Base-by-base conservation (phyloP, 1,284 basidiomycete genomes). In the Puccinia triticina region DNA sequence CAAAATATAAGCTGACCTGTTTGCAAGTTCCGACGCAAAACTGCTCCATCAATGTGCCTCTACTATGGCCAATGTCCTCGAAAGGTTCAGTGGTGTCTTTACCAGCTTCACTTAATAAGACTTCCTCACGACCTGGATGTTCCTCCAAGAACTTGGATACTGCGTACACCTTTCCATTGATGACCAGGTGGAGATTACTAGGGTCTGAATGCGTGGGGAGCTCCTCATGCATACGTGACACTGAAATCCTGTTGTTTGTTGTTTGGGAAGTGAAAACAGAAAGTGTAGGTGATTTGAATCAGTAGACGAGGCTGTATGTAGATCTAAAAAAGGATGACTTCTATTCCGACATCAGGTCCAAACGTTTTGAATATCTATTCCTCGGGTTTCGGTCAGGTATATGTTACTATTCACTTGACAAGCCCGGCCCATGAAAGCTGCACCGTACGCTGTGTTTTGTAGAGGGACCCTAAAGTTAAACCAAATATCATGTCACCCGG, bases 111-210 rank as follows among this genome's bases (percentile, higher is more conserved):
- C 93, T 92, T 82, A 98, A 88, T 84, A 99, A 91, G 81, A 99
- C 96, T 89, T 99, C 96, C 89, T 98, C 96, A 85, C 96, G 96
- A 88, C 96, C 95, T 34, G 95, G 94, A 88, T 98, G 96, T 94
- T 99, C 96, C 88, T 98, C 95, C 86, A 96, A 89, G 91, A 98
- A 99, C 87, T 93, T 92, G 79, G 95, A 92, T 85, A 93, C 92
- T 88, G 97, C 91, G 90, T 99, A 99, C 4, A 99, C 97, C 26
- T 81, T 72, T 46, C 78, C 78, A 43, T 48, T 32, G 26, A 81
- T 81, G 21, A 81, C 50, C 10, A 81, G 48, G 40, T 81, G 78
- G 18, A 81, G 48, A 64, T 81, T 73, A 12, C 48, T 57, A 11
- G 78, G 50, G 3, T 3, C 46, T 72, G 67, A 73, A 59, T 73